Conservation (phyloP, 164 flowering plant species). For the Piper betle region DNA sequence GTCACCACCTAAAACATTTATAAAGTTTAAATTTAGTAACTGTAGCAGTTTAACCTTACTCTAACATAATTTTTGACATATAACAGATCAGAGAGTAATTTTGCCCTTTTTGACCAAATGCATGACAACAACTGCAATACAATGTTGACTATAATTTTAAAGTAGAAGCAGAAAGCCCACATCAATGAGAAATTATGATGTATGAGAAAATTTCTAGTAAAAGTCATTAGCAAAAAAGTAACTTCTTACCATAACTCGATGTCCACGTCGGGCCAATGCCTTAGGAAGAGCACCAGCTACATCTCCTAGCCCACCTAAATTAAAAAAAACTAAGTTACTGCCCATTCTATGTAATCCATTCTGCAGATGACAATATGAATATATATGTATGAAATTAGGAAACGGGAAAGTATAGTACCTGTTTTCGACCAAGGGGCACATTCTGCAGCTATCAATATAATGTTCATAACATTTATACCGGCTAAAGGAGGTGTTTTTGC, state of each 20-base stretch:
- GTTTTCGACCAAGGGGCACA: slow-evolving; percentile 97
- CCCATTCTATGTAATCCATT: background rate
- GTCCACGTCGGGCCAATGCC: slow-evolving; percentile 98
- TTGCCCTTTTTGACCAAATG: too few relatives aligned
- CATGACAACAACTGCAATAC: too few relatives aligned
- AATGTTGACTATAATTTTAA: too few relatives aligned
- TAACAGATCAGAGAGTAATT: too few relatives aligned
- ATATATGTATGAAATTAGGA: background rate
- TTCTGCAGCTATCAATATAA: slow-evolving; percentile 89
- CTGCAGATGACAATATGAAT: too few relatives aligned
- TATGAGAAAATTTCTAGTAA: background rate
- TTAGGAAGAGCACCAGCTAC: slow-evolving; percentile 96
- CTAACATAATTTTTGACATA: background rate
- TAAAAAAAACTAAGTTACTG: slow-evolving; percentile 8
- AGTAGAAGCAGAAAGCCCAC: too few relatives aligned
- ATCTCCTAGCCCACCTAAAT: slow-evolving; percentile 96
- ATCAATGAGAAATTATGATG: background rate
- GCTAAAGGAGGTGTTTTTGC: slow-evolving; percentile 69
- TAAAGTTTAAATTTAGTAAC: background rate
- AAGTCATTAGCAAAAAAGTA: too few relatives aligned
- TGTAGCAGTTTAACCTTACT: background rate
- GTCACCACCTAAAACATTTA: slow-evolving; percentile 53
- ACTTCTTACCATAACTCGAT: slow-evolving; percentile 79
- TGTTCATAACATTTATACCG: slow-evolving; percentile 86
- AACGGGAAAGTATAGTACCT: slow-evolving; percentile 30